Evolutionary conservation across 2,329 filamentous ascomycete species (phyloP).

Genomic region (Diaporthe humulicola): DNA sequence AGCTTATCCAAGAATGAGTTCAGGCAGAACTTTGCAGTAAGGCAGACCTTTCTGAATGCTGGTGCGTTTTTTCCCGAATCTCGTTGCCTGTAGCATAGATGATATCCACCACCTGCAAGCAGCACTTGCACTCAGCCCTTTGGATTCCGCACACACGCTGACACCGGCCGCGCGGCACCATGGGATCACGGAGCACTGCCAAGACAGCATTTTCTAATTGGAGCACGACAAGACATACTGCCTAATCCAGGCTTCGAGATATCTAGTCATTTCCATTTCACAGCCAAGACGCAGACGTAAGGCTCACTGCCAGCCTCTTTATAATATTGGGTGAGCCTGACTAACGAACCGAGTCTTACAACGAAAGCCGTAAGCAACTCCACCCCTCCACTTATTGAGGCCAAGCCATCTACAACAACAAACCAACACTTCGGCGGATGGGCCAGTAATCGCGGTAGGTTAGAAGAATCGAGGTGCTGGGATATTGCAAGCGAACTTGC

Average conservation of each 20-base stretch:
- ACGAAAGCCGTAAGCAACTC: neutral
- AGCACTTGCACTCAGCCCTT: no score
- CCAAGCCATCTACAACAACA: neutral
- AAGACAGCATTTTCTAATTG: neutral
- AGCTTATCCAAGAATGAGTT: neutral
- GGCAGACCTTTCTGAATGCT: neutral
- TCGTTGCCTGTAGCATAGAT: constrained; percentile 1
- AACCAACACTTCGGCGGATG: neutral
- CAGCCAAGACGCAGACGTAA: constrained; percentile 1
- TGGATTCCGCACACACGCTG: constrained; percentile 1
- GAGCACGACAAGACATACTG: neutral
- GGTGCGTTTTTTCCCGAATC: neutral
- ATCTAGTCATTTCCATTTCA: neutral
- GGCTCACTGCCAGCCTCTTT: neutral
- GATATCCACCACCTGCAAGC: no score
- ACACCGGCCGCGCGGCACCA: constrained; percentile 13
- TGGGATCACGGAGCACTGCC: neutral
- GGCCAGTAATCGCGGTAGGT: neutral
- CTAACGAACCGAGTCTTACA: no score
- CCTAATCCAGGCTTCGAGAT: constrained; percentile 27
- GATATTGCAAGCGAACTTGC: no score
- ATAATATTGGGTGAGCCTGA: neutral
- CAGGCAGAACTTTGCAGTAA: neutral
- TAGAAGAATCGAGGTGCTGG: no score
- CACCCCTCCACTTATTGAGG: neutral